Percentiles rank a stretch among this genome's conserved stretches.
phyloP scores from a whole-genome alignment of 805 yeast genomes.

The Dipodascus geniculatus region DNA sequence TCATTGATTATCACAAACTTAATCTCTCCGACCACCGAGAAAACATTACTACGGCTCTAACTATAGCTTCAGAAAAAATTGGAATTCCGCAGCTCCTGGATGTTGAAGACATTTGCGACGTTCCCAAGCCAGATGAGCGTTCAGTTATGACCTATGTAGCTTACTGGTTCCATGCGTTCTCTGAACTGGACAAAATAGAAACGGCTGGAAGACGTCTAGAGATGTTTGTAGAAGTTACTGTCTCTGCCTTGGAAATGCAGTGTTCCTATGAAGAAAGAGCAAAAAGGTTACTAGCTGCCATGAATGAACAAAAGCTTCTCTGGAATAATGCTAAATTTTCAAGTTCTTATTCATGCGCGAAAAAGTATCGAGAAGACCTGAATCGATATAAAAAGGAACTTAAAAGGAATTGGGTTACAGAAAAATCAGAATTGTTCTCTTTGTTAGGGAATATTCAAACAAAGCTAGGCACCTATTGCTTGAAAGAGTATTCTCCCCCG shows the following conservation, averaged over 20 bases:
- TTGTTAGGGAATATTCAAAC: slow-evolving; percentile 28
- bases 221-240: slow-evolving; percentile 26
- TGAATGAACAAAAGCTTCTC: slow-evolving; percentile 12
- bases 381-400: slow-evolving; percentile 18
- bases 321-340: slow-evolving; percentile 21
- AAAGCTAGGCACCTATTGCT: slow-evolving; percentile 26
- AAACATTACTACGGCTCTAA: slow-evolving; percentile 29
- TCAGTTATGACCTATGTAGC: slow-evolving; percentile 46
- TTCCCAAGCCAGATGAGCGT: slow-evolving; percentile 45
- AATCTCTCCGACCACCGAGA: slow-evolving; percentile 21
- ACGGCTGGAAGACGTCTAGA: slow-evolving; percentile 29
- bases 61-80: slow-evolving; percentile 32
- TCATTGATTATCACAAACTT: slow-evolving; percentile 26
- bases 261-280: slow-evolving; percentile 25
- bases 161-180: slow-evolving; percentile 43
- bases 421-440: slow-evolving; percentile 26
- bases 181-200: slow-evolving; percentile 26
- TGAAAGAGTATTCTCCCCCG: slow-evolving; percentile 27
- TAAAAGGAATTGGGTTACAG: slow-evolving; percentile 30
- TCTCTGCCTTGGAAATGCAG: slow-evolving; percentile 23
- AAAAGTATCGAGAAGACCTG: slow-evolving; percentile 18
- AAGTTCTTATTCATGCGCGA: slow-evolving; percentile 20
- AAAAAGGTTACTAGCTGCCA: slow-evolving; percentile 17
- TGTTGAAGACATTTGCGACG: slow-evolving; percentile 38
- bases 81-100: slow-evolving; percentile 44